Percentiles rank a stretch among this genome's conserved stretches.
phyloP scores from a whole-genome alignment of 2,329 filamentous ascomycete species.

The Diaporthe sp. region DNA sequence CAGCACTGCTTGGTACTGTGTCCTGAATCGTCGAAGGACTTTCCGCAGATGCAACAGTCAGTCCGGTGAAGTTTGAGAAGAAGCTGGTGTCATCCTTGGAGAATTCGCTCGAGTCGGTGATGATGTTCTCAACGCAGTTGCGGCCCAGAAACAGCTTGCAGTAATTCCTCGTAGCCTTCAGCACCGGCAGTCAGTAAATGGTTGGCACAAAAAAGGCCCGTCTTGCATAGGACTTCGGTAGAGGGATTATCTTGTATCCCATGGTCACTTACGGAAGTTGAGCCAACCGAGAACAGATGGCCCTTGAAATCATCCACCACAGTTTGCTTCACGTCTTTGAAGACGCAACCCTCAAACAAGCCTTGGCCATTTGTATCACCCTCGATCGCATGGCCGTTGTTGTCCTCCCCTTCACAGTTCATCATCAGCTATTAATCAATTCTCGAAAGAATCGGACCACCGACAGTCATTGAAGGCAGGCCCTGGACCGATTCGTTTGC shows the following conservation, averaged over 20 bases:
- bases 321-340: conserved; percentile 65
- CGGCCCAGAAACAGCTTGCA: conserved; percentile 63
- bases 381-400: conserved; percentile 70
- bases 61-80: conserved; percentile 27
- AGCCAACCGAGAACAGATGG: conserved; percentile 42
- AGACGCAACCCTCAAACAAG: conserved; percentile 70
- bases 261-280: conserved; percentile 31
- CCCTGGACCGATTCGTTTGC: neutral
- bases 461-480: neutral
- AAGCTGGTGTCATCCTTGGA: neutral
- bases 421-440: neutral
- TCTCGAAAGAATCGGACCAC: neutral
- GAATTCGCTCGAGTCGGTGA: neutral
- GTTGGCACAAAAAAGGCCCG: neutral
- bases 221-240: no score
- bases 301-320: conserved; percentile 50
- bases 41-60: neutral
- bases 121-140: conserved; percentile 64
- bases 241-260: accelerated
- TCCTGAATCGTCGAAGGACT: neutral
- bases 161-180: conserved; percentile 42
- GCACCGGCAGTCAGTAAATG: conserved; percentile 46
- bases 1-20: conserved; percentile 16
- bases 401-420: conserved; percentile 53
- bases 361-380: conserved; percentile 58